Conservation (phyloP, 1,284 basidiomycete genomes). For the Gastroboletus turbinatus region DNA sequence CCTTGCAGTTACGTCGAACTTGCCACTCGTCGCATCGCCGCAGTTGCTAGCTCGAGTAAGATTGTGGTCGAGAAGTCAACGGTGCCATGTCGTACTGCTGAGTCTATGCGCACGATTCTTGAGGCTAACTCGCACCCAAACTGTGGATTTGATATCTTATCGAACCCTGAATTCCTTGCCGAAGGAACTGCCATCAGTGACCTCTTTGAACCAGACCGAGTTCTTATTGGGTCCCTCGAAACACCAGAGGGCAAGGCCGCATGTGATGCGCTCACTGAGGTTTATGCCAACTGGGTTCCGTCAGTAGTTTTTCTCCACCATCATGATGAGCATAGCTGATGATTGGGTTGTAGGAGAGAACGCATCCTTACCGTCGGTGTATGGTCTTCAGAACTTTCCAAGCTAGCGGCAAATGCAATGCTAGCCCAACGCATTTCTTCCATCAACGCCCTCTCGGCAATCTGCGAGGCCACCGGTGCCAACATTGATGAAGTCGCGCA, state of each 20-base stretch:
- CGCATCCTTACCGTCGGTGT: constrained; percentile 93
- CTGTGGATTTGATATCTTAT: constrained; percentile 95
- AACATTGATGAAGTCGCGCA: constrained; percentile 98
- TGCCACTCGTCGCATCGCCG: constrained; percentile 94
- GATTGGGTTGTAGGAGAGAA: constrained; percentile 47
- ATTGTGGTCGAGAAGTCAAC: constrained; percentile 99
- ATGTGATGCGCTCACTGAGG: constrained; percentile 69
- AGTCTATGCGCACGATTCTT: constrained; percentile 98
- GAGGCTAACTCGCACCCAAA: constrained; percentile 95
- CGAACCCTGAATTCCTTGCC: constrained; percentile 98
- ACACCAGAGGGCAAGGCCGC: constrained; percentile 84
- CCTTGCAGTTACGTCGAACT: constrained; percentile 85
- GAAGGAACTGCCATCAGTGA: constrained; percentile 96
- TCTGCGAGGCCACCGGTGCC: constrained; percentile 99
- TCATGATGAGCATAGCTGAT: constrained; percentile 2
- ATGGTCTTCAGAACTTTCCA: constrained; percentile 98
- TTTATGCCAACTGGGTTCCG: constrained; percentile 98
- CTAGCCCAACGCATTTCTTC: constrained; percentile 98
- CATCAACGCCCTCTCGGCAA: constrained; percentile 96
- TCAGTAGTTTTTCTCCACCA: constrained; percentile 39
- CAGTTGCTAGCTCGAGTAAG: constrained; percentile 87
- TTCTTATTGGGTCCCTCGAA: constrained; percentile 94
- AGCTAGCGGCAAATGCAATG: constrained; percentile 98
- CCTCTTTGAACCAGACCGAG: constrained; percentile 88
- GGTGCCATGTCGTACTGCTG: constrained; percentile 96